Conservation (phyloP, 2,329 filamentous ascomycete genomes). For the Chalaropsis thielavioides region DNA sequence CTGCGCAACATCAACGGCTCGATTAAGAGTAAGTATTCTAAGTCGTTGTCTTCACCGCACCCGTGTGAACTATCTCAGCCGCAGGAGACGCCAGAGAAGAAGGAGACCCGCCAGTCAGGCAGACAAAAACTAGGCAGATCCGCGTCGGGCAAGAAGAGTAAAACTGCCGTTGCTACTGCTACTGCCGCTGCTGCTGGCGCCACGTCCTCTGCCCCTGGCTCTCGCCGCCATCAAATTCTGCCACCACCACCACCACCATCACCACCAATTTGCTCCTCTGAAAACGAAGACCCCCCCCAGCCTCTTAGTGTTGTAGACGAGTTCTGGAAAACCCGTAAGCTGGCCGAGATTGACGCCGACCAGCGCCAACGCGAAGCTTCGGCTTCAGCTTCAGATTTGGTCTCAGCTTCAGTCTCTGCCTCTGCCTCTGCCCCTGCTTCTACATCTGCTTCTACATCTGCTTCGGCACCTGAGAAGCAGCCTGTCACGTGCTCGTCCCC, state of each 20-base stretch:
- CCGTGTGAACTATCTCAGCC: background rate
- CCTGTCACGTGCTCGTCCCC: background rate
- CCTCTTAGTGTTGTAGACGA: constrained; percentile 8
- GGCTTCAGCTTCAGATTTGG: background rate
- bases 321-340: constrained; percentile 1
- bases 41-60: background rate
- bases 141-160: background rate
- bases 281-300: constrained; percentile 4
- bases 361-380: constrained; percentile 2
- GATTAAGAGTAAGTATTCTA: constrained; percentile 15
- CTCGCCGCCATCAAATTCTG: background rate
- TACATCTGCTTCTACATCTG: background rate
- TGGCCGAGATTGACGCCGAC: background rate
- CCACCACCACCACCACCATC: background rate
- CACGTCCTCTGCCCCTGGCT: background rate
- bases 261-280: background rate
- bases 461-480: background rate
- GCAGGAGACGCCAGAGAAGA: background rate
- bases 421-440: background rate
- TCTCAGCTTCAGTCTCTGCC: background rate
- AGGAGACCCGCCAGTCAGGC: background rate
- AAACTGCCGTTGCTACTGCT: background rate
- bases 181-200: background rate
- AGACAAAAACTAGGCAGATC: background rate
- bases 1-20: constrained; percentile 16